Evolutionary conservation across 495 filamentous ascomycete genomes (phyloP).

Genomic region (Hypomontagnella monticulosa): DNA sequence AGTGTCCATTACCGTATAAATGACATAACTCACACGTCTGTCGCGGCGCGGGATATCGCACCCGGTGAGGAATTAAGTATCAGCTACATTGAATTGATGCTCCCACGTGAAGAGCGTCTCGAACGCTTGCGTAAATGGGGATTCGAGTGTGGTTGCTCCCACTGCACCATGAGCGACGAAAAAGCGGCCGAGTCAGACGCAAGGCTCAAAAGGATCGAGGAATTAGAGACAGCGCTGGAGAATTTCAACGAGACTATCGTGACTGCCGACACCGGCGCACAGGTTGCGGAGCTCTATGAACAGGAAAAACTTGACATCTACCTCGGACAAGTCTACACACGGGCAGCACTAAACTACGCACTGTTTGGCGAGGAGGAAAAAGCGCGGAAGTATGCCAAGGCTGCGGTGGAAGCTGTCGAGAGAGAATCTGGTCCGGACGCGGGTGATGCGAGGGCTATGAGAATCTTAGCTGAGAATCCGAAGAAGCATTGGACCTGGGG

Average conservation of each 20-base stretch:
- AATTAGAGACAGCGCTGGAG: slow-evolving; percentile 50
- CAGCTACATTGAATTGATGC: slow-evolving; percentile 50
- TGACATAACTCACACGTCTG: slow-evolving; percentile 51
- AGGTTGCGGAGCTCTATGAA: slow-evolving; percentile 48
- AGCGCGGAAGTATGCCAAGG: slow-evolving; percentile 45
- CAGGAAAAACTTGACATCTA: slow-evolving; percentile 50
- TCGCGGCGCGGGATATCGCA: slow-evolving; percentile 53
- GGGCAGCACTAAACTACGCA: slow-evolving; percentile 55
- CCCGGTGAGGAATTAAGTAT: slow-evolving; percentile 54
- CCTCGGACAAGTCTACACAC: slow-evolving; percentile 50
- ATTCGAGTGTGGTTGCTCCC: slow-evolving; percentile 52
- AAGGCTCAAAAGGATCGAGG: slow-evolving; percentile 47
- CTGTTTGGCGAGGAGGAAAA: slow-evolving; percentile 52
- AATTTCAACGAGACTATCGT: slow-evolving; percentile 43
- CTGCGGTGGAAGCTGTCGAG: slow-evolving; percentile 47
- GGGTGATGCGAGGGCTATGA: slow-evolving; percentile 50
- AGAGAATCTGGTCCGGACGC: slow-evolving; percentile 48
- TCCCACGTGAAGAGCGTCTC: slow-evolving; percentile 45
- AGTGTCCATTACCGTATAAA: slow-evolving; percentile 54
- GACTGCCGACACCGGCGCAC: slow-evolving; percentile 46
- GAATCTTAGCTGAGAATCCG: slow-evolving; percentile 46
- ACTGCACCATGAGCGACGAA: slow-evolving; percentile 42
- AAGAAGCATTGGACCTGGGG: slow-evolving; percentile 46
- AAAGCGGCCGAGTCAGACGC: slow-evolving; percentile 47
- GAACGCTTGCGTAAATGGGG: slow-evolving; percentile 50